These are phyloP conservation scores for Talaromyces trachyspermus DNA, from an alignment of 495 filamentous ascomycete genomes.

Conservation along the genomic window DNA sequence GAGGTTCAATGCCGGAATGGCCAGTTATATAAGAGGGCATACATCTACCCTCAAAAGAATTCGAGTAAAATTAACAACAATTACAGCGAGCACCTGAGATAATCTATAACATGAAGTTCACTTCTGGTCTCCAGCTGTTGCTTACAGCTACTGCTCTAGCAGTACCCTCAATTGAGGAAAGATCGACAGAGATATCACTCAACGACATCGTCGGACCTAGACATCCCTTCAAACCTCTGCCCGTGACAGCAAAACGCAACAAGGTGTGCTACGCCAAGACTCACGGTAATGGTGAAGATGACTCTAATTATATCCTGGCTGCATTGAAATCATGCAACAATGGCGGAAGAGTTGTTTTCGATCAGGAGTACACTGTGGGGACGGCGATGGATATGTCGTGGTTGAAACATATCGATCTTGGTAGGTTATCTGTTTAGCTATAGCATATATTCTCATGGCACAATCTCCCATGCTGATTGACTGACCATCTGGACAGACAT, in stretches of 20 bases:
- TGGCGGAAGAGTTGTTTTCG: slow-evolving; percentile 59
- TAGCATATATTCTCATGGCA: not conserved
- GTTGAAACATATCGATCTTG: slow-evolving; percentile 55
- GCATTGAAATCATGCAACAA: slow-evolving; percentile 58
- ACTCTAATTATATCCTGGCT: slow-evolving; percentile 48
- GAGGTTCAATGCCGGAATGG: not conserved
- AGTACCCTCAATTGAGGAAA: slow-evolving; percentile 11
- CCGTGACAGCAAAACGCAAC: slow-evolving; percentile 19
- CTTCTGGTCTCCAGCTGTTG: not conserved
- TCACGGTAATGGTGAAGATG: slow-evolving; percentile 44
- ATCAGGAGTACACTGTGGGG: slow-evolving; percentile 51
- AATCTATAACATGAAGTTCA: not conserved
- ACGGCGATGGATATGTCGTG: slow-evolving; percentile 60
- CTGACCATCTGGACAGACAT: slow-evolving; percentile 31
- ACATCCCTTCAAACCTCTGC: slow-evolving; percentile 29
- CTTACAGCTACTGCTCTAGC: slow-evolving; percentile 1
- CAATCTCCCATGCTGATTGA: slow-evolving; percentile 7
- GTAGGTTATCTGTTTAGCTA: slow-evolving; percentile 13
- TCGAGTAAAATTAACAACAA: not conserved
- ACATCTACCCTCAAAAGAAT: not conserved
- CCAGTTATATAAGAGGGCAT: not conserved
- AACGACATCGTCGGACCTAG: slow-evolving; percentile 25
- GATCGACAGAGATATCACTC: slow-evolving; percentile 16
- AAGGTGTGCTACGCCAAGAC: slow-evolving; percentile 29
- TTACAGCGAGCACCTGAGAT: not conserved